These are phyloP conservation scores for Priceomyces medius DNA, from an alignment of 805 yeast species.

Conservation along the genomic window DNA sequence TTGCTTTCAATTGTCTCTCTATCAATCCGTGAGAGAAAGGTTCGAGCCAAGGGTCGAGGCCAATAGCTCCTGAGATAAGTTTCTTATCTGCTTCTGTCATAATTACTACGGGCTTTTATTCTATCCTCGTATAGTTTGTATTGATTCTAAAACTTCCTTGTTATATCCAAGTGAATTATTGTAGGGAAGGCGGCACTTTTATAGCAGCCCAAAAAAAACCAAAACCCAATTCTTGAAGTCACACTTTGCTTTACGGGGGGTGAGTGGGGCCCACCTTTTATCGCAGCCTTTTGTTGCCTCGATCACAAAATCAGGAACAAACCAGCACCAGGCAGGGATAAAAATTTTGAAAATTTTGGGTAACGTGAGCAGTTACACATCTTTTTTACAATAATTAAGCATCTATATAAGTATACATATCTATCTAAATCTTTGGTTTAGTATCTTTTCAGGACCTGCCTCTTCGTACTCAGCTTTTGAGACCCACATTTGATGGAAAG, in stretches of 20 bases:
- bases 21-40: constrained; percentile 71
- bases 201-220: constrained; percentile 1
- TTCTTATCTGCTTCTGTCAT: constrained; percentile 2
- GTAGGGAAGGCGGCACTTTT: not conserved
- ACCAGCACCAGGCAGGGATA: not conserved
- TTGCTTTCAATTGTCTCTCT: constrained; percentile 64
- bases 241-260: not conserved
- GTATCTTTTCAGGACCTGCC: constrained; percentile 78
- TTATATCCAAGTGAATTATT: not conserved
- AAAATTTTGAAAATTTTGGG: not conserved
- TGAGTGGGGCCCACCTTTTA: not conserved
- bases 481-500: constrained; percentile 95
- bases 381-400: not conserved
- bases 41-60: constrained; percentile 81
- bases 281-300: not conserved
- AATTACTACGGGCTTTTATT: not conserved
- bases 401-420: not conserved
- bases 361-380: not conserved
- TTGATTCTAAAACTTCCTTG: not conserved
- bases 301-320: not conserved
- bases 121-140: not conserved
- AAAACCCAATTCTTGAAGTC: not conserved
- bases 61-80: constrained; percentile 56
- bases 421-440: constrained; percentile 78
- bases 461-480: constrained; percentile 84